Evolutionary conservation across 805 yeast species (phyloP).

Genomic region (Hanseniaspora mollemarum): DNA sequence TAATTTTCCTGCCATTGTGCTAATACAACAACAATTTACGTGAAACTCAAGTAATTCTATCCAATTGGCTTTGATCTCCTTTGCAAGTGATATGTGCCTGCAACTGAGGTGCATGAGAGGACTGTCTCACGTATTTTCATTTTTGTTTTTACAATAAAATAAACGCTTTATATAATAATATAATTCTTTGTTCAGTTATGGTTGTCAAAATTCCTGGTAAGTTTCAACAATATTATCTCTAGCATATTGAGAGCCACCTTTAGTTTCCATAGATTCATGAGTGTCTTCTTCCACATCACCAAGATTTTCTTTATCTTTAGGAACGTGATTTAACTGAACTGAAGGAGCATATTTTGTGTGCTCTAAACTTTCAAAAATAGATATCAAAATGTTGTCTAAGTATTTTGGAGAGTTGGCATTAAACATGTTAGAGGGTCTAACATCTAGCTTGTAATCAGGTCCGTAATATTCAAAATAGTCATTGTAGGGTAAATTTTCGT

Average conservation of each 20-base stretch:
- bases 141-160: too few relatives aligned
- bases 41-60: too few relatives aligned
- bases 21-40: too few relatives aligned
- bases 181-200: too few relatives aligned
- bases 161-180: too few relatives aligned
- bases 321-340: slow-evolving; percentile 83
- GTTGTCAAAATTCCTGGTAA: slow-evolving; percentile 56
- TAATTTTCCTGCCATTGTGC: too few relatives aligned
- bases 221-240: slow-evolving; percentile 63
- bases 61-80: too few relatives aligned
- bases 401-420: slow-evolving; percentile 92
- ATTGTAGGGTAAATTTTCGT: slow-evolving; percentile 60
- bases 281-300: slow-evolving; percentile 84
- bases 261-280: slow-evolving; percentile 65
- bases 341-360: slow-evolving; percentile 95
- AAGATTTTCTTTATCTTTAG: slow-evolving; percentile 73
- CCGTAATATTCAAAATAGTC: slow-evolving; percentile 96
- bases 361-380: slow-evolving; percentile 66
- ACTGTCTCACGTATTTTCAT: too few relatives aligned
- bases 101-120: too few relatives aligned
- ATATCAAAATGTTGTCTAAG: slow-evolving; percentile 68
- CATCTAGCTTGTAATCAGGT: slow-evolving; percentile 91
- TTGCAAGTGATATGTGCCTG: too few relatives aligned
- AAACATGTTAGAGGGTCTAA: slow-evolving; percentile 90
- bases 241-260: slow-evolving; percentile 82